These are phyloP conservation scores for Lepraria neglecta DNA, from an alignment of 495 filamentous ascomycete species.

Conservation along the genomic window DNA sequence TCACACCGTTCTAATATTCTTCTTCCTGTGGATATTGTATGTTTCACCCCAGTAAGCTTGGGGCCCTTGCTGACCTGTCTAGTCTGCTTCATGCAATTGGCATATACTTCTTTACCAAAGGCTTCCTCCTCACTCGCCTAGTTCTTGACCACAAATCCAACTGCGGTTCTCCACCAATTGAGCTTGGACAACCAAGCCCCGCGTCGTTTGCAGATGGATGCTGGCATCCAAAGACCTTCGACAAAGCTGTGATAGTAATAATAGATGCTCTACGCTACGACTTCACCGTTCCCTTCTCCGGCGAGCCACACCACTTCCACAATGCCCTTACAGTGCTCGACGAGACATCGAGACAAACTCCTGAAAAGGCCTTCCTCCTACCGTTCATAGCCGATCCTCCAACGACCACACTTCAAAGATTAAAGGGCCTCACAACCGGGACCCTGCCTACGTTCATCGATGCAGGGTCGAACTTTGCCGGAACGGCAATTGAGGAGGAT, in stretches of 20 bases:
- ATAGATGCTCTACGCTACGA: conserved; percentile 95
- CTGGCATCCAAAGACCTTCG: conserved; percentile 91
- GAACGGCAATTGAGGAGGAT: conserved; percentile 95
- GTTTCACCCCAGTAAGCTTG: conserved; percentile 16
- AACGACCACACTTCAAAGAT: conserved; percentile 81
- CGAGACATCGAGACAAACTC: conserved; percentile 64
- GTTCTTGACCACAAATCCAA: conserved; percentile 84
- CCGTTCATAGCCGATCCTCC: conserved; percentile 98
- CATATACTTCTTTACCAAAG: conserved; percentile 87
- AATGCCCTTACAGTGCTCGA: conserved; percentile 82
- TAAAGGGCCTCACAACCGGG: conserved; percentile 93
- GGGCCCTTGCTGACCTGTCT: conserved; percentile 12
- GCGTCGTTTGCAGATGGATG: conserved; percentile 62
- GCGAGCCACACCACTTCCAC: conserved; percentile 64
- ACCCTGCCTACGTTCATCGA: conserved; percentile 94
- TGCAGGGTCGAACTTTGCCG: conserved; percentile 88
- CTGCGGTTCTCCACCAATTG: conserved; percentile 66
- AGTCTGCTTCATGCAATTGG: conserved; percentile 70
- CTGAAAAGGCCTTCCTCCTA: conserved; percentile 77
- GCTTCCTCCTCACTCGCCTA: conserved; percentile 91
- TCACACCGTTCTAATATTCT: conserved; percentile 44
- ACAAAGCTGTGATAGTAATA: conserved; percentile 84
- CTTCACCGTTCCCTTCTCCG: conserved; percentile 77
- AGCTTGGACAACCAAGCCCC: conserved; percentile 33
- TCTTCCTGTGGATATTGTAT: conserved; percentile 45